Conservation (phyloP, 2,329 filamentous ascomycete genomes). For the Chaetomium sp. region DNA sequence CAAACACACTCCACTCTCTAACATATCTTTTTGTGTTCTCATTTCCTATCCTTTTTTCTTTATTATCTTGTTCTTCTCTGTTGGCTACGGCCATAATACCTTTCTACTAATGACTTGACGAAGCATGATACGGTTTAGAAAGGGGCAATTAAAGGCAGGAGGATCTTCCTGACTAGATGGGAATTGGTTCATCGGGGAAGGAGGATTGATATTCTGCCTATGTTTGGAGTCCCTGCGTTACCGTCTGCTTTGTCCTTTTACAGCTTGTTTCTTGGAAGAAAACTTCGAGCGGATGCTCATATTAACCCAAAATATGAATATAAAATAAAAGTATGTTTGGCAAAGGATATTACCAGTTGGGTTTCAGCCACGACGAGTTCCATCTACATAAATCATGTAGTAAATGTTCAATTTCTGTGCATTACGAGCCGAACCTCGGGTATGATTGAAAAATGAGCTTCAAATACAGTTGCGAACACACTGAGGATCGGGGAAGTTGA, state of each 20-base stretch:
- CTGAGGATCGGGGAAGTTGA: no score
- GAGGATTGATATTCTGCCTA: constrained; percentile 1
- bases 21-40: neutral
- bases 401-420: no score
- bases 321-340: no score
- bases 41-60: neutral
- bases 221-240: constrained; percentile 6
- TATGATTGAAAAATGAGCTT: no score
- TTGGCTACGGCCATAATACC: constrained; percentile 5
- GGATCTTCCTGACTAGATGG: constrained; percentile 1
- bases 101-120: constrained; percentile 10
- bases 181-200: neutral
- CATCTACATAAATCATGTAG: no score
- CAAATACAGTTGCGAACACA: no score
- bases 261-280: neutral
- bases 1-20: neutral
- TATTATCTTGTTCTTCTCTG: neutral
- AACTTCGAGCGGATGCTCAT: no score
- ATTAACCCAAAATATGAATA: no score
- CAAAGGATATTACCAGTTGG: no score
- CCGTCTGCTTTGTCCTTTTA: constrained; percentile 2
- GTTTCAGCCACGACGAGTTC: no score
- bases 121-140: constrained; percentile 15
- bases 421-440: no score
- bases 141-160: constrained; percentile 14